Conservation (phyloP, 805 yeast genomes). For the Wickerhamomyces canadensis region DNA sequence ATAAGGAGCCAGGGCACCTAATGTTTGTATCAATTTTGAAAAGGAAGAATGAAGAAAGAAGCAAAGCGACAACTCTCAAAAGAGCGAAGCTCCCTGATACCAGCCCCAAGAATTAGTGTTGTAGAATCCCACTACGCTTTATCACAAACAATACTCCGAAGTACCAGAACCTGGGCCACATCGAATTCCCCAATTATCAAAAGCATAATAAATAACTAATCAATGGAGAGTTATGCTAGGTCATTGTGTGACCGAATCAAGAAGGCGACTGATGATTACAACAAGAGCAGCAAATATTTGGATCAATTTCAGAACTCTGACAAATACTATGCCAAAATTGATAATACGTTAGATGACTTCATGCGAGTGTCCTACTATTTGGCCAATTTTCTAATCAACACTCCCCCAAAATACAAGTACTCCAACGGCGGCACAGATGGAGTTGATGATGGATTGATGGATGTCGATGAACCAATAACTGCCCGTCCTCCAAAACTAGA, state of each 20-base stretch:
- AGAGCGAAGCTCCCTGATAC: too few species aligned
- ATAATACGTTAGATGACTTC: constrained; percentile 14
- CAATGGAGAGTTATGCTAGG: constrained; percentile 10
- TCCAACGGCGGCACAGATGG: not conserved
- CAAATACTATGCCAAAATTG: constrained; percentile 9
- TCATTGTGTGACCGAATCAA: constrained; percentile 3
- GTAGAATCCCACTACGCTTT: too few species aligned
- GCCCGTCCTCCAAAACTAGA: not conserved
- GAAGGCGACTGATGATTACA: constrained; percentile 6
- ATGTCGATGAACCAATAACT: constrained; percentile 1
- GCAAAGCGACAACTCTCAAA: too few species aligned
- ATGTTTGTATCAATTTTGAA: too few species aligned
- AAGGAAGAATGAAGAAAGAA: too few species aligned
- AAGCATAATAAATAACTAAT: too few species aligned
- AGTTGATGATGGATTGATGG: constrained; percentile 2
- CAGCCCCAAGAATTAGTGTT: too few species aligned
- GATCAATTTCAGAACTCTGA: constrained; percentile 7
- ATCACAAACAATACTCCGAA: too few species aligned
- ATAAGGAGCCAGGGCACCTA: too few species aligned
- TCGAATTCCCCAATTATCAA: too few species aligned
- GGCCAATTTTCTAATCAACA: constrained; percentile 9
- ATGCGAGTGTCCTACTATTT: constrained; percentile 11
- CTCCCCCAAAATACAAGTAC: constrained; percentile 9
- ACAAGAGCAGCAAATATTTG: constrained; percentile 10
- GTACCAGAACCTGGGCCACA: too few species aligned